These are phyloP conservation scores for Bryopsis sp. DNA, from an alignment of 139 green algal genomes.

Conservation along the genomic window DNA sequence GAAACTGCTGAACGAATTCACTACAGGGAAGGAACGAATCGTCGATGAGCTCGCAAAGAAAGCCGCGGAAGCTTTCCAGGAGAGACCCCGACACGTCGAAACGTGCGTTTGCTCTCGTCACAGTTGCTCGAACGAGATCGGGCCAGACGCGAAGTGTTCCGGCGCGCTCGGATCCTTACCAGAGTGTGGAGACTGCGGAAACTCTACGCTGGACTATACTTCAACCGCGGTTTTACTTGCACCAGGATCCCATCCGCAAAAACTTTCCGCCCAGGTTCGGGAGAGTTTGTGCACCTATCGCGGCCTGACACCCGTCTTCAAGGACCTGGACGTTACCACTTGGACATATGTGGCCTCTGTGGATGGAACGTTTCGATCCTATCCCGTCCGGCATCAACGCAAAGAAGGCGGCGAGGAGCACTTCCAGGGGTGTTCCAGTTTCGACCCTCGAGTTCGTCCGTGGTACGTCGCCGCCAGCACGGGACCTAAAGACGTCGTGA, in stretches of 20 bases:
- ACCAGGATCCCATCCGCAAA: neutral
- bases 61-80: neutral
- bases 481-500: conserved; percentile 13
- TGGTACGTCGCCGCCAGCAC: conserved; percentile 9
- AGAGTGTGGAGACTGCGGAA: neutral
- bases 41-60: conserved; percentile 7
- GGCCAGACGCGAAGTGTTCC: neutral
- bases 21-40: conserved; percentile 12
- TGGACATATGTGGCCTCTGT: conserved; percentile 1
- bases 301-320: neutral
- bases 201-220: neutral
- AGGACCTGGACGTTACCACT: neutral
- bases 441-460: neutral
- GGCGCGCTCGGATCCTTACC: neutral
- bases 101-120: conserved; percentile 2
- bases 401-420: neutral
- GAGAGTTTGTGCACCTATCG: conserved; percentile 3
- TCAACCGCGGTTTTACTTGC: neutral
- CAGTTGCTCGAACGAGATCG: conserved; percentile 10
- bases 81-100: neutral
- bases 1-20: too few species aligned
- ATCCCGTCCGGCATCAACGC: neutral
- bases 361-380: neutral
- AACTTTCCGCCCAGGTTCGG: neutral
- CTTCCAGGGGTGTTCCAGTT: neutral